Conservation (phyloP, 345 rosid species). For the sweet orange (Citrus sinensis) region DNA sequence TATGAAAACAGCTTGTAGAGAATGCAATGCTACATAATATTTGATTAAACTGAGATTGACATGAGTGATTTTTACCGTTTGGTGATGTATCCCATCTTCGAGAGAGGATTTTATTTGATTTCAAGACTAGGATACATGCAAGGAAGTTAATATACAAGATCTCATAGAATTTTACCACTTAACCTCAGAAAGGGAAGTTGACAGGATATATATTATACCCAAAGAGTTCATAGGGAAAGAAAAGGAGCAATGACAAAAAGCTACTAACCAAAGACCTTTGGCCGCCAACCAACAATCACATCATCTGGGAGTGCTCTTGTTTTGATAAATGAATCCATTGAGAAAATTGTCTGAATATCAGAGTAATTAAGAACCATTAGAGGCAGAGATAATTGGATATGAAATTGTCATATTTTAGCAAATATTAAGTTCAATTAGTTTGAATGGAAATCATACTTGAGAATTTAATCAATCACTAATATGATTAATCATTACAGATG, state of each 20-base stretch:
- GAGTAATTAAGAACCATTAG: constrained; percentile 1
- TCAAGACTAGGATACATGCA: neutral
- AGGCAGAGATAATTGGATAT: neutral
- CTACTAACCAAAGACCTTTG: constrained; percentile 66
- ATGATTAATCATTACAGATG: neutral
- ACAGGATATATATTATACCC: neutral
- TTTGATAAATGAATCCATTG: constrained; percentile 65
- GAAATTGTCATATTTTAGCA: neutral
- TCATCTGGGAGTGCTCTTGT: constrained; percentile 76
- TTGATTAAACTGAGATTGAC: neutral
- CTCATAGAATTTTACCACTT: neutral
- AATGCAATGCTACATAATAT: neutral
- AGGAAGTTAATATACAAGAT: neutral
- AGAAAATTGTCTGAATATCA: constrained; percentile 62
- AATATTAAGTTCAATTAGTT: neutral
- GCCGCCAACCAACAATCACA: constrained; percentile 89
- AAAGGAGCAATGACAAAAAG: neutral
- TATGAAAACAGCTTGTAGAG: neutral
- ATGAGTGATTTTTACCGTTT: neutral
- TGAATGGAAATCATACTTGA: neutral
- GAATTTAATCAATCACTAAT: neutral
- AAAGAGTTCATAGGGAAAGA: neutral
- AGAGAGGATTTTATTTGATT: neutral
- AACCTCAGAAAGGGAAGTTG: neutral
- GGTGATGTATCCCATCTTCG: neutral